These are phyloP conservation scores for Plasmodium gonderi DNA, from an alignment of 169 alveolate genomes.

Conservation along the genomic window DNA sequence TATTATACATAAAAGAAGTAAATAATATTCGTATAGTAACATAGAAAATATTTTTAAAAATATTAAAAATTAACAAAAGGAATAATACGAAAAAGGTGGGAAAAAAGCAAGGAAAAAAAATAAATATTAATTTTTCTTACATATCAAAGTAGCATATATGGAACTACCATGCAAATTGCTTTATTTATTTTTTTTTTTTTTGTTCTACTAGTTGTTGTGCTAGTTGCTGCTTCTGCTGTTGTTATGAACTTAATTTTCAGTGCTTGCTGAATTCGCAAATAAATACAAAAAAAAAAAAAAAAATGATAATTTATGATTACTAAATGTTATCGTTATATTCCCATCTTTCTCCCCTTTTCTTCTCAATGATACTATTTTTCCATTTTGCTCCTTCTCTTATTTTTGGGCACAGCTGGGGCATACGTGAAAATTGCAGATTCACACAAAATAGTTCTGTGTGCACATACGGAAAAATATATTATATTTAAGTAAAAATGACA, in stretches of 20 bases:
- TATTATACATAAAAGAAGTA: background rate
- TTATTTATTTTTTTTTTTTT: background rate
- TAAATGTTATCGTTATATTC: background rate
- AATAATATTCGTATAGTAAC: background rate
- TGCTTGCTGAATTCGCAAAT: background rate
- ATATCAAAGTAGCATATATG: background rate
- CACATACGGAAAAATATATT: background rate
- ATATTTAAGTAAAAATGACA: background rate
- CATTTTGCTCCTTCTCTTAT: background rate
- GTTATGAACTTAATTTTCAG: background rate
- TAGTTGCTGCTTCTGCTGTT: too few species aligned
- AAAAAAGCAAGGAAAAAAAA: background rate
- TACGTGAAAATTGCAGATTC: too few species aligned
- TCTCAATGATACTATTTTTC: background rate
- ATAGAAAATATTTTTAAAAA: background rate
- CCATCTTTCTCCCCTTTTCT: background rate
- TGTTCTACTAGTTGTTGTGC: too few species aligned
- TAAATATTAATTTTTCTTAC: background rate
- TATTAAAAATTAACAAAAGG: background rate
- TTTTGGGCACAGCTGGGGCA: too few species aligned
- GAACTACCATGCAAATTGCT: constrained; percentile 1
- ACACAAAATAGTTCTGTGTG: too few species aligned
- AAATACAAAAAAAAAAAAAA: background rate
- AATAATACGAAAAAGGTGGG: too few species aligned
- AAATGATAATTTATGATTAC: background rate